Base-by-base conservation (phyloP, 768 basidiomycete genomes). In the Suillus plorans region DNA sequence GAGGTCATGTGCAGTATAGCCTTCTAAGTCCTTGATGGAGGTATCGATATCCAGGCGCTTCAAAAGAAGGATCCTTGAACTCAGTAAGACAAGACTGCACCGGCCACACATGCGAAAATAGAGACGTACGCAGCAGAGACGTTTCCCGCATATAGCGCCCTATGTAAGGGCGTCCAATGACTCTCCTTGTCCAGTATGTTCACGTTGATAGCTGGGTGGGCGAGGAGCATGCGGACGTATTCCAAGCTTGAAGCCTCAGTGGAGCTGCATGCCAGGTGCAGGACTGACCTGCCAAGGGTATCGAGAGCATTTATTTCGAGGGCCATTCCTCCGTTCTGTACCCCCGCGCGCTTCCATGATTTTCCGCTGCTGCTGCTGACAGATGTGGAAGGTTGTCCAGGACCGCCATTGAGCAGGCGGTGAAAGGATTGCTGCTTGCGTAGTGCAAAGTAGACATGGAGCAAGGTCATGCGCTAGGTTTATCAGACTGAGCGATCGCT, bases 121-220 rank as follows among this genome's bases (percentile, higher is more conserved):
- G 9, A 37, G 7, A 81, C 89, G 65, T 68, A 90, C 87, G 85
- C 89, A 53, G 85, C 84, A 57, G 88, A 81, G 10, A 95, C 65
- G 69, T 95, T 94, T 1, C 92, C 93, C 44, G 81, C 75, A 73
- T 95, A 97, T 69, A 96, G 75, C 2, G 93, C 93, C 57, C 95
- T 81, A 71, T 99, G 97, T 25, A 99, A 79, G 8, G 96, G 85
- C 1, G 94, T 97, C 92, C 95, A 98, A 63, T 89, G 90, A 64
- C 86, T 92, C 81, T 99, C 97, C 61, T 74, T 74, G 76, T 99
- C 97, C 49, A 80, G 78, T 8, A 91, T 64, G 69, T 99, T 99
- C 69, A 94, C 86, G 63, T 91, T 89, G 74, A 95, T 81, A 28
- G 80, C 77, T 1, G 93, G 87, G 68, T 94, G 90, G 20, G 85